Evolutionary conservation across 192 early-diverging fungal genomes (phyloP).

Genomic region (Coemansia sp.): DNA sequence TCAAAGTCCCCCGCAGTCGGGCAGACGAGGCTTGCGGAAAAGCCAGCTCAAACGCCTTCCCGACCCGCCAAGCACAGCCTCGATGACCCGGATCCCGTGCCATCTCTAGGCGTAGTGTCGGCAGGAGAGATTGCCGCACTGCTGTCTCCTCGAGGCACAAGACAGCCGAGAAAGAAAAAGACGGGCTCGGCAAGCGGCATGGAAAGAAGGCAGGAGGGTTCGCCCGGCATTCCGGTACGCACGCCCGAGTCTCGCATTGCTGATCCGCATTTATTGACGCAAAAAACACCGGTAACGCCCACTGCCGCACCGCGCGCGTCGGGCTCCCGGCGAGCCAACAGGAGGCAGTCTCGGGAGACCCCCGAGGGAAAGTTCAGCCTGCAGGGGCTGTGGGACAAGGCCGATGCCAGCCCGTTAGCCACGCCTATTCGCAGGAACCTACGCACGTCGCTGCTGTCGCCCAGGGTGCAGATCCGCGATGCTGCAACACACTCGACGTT

Average conservation of each 20-base stretch:
- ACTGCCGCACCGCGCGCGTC: background rate
- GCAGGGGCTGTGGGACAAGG: conserved; percentile 19
- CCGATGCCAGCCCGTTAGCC: conserved; percentile 9
- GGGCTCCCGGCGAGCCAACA: too few species aligned
- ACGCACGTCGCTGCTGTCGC: background rate
- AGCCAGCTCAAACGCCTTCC: background rate
- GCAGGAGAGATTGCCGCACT: conserved; percentile 38
- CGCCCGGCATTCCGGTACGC: conserved; percentile 18
- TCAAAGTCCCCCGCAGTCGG: background rate
- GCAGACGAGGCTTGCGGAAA: background rate
- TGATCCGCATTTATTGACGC: background rate
- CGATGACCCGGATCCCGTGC: background rate
- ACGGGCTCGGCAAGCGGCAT: background rate
- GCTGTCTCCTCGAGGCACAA: conserved; percentile 19
- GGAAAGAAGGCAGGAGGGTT: background rate
- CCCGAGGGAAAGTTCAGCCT: conserved; percentile 5
- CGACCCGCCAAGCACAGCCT: background rate
- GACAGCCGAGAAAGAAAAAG: conserved; percentile 10
- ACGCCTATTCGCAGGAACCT: conserved; percentile 15
- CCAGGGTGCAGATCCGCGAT: background rate
- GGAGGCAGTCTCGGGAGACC: background rate
- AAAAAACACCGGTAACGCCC: background rate
- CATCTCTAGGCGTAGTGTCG: conserved; percentile 12
- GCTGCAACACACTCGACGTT: background rate
- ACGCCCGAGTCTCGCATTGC: conserved; percentile 35